Evolutionary conservation across 1,284 basidiomycete genomes (phyloP).

Genomic region (Puccinia polysora): DNA sequence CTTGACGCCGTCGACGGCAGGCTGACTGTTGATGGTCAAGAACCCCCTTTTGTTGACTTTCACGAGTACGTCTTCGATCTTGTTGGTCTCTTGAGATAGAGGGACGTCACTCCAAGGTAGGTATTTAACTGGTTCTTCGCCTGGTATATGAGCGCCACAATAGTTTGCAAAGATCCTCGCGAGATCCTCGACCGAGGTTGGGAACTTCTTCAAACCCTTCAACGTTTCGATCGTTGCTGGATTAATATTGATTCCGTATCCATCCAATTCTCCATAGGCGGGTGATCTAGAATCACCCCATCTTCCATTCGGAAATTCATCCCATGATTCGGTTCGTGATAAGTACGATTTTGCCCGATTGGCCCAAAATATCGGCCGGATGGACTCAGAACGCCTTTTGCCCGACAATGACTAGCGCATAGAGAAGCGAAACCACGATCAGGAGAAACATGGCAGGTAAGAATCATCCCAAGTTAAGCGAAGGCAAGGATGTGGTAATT

Average conservation of each 20-base stretch:
- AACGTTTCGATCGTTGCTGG: slow-evolving; percentile 64
- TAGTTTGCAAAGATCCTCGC: slow-evolving; percentile 55
- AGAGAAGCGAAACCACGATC: slow-evolving; percentile 42
- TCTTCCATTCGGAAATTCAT: slow-evolving; percentile 64
- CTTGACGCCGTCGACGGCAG: slow-evolving; percentile 84
- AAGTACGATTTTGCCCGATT: slow-evolving; percentile 87
- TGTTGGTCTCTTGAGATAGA: slow-evolving; percentile 74
- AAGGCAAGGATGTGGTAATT: slow-evolving; percentile 45
- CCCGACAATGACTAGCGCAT: slow-evolving; percentile 75
- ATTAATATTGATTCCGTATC: slow-evolving; percentile 53
- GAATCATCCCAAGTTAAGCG: too few species aligned
- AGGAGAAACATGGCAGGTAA: slow-evolving; percentile 28
- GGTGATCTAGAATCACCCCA: slow-evolving; percentile 56
- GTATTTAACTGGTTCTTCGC: slow-evolving; percentile 56
- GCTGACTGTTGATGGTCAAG: slow-evolving; percentile 96
- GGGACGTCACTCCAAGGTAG: slow-evolving; percentile 95
- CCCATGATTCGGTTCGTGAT: slow-evolving; percentile 74
- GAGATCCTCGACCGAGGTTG: slow-evolving; percentile 59
- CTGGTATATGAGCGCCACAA: slow-evolving; percentile 58
- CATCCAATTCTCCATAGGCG: slow-evolving; percentile 55
- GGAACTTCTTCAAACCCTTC: slow-evolving; percentile 70
- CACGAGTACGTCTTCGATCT: slow-evolving; percentile 74
- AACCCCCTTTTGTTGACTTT: slow-evolving; percentile 84
- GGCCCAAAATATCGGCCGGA: slow-evolving; percentile 93
- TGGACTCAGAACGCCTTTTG: slow-evolving; percentile 75